A percentile compares a stretch with the other conserved stretches of the same genome.
Evolutionary conservation across 192 early-diverging fungal genomes (phyloP).

Genomic region (Coemansia sp.): DNA sequence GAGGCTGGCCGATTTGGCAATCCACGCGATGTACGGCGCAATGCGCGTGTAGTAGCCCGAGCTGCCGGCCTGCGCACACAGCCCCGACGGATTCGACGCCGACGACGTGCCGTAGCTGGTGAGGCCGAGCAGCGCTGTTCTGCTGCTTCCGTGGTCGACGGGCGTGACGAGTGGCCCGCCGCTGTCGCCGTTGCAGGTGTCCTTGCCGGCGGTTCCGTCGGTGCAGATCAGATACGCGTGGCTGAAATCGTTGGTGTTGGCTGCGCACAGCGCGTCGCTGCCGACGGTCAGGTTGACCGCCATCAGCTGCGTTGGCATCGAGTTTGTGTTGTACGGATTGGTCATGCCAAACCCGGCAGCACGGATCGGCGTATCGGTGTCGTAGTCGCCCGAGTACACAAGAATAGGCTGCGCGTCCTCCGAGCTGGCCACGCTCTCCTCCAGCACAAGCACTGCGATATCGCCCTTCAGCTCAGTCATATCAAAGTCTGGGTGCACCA

Average conservation of each 20-base stretch:
- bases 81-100: slow-evolving; percentile 16
- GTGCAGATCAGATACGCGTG: slow-evolving; percentile 40
- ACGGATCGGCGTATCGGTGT: slow-evolving; percentile 16
- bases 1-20: slow-evolving; percentile 16
- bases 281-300: slow-evolving; percentile 32
- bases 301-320: slow-evolving; percentile 29
- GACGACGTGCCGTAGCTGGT: slow-evolving; percentile 39
- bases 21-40: slow-evolving; percentile 43
- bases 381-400: slow-evolving; percentile 26
- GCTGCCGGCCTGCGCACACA: slow-evolving; percentile 31
- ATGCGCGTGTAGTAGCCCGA: slow-evolving; percentile 48
- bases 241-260: slow-evolving; percentile 12
- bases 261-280: slow-evolving; percentile 10
- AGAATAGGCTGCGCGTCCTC: slow-evolving; percentile 20
- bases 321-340: slow-evolving; percentile 12
- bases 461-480: slow-evolving; percentile 28
- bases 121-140: slow-evolving; percentile 30
- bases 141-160: slow-evolving; percentile 5
- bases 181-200: slow-evolving; percentile 52
- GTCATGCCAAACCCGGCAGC: slow-evolving; percentile 49
- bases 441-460: slow-evolving; percentile 41
- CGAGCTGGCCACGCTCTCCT: slow-evolving; percentile 12
- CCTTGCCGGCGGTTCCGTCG: slow-evolving; percentile 33
- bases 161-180: slow-evolving; percentile 45
- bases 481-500: slow-evolving; percentile 31